Conservation (phyloP, 106 monocot species). For the Dactylorhiza incarnata region DNA sequence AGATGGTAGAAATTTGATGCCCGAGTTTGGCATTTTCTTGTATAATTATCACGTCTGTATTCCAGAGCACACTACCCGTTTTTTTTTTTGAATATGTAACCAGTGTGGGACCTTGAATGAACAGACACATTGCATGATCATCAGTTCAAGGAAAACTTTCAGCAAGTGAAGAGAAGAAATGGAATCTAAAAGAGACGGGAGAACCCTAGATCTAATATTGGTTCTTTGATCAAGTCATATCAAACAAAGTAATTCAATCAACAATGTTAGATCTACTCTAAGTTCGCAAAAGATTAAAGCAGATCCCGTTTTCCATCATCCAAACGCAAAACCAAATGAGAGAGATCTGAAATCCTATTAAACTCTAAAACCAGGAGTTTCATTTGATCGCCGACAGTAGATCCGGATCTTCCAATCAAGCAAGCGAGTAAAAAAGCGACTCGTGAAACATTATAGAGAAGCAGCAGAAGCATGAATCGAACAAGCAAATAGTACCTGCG, state of each 20-base stretch:
- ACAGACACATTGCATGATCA: not conserved
- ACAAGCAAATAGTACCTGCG: slow-evolving; percentile 36
- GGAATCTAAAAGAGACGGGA: not conserved
- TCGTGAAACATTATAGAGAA: not conserved
- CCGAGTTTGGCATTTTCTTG: not conserved
- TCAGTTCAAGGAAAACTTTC: not conserved
- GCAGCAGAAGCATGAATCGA: not conserved
- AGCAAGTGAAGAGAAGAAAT: not conserved
- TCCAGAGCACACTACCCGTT: not conserved
- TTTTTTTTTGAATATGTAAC: not conserved
- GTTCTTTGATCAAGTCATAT: not conserved
- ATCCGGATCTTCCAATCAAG: not conserved
- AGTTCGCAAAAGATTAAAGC: not conserved
- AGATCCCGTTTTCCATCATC: not conserved
- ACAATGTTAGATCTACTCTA: not conserved
- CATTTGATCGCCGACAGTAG: not conserved
- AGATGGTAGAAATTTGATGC: not conserved
- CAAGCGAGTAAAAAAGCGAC: not conserved
- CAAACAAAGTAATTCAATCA: not conserved
- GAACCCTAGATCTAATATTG: slow-evolving; percentile 1
- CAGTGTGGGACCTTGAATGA: not conserved
- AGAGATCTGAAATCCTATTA: not conserved
- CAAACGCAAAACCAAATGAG: not conserved
- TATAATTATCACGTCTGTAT: no score
- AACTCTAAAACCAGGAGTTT: not conserved